Evolutionary conservation across 2,329 filamentous ascomycete species (phyloP).

Genomic region (Penicillium capsulatum): DNA sequence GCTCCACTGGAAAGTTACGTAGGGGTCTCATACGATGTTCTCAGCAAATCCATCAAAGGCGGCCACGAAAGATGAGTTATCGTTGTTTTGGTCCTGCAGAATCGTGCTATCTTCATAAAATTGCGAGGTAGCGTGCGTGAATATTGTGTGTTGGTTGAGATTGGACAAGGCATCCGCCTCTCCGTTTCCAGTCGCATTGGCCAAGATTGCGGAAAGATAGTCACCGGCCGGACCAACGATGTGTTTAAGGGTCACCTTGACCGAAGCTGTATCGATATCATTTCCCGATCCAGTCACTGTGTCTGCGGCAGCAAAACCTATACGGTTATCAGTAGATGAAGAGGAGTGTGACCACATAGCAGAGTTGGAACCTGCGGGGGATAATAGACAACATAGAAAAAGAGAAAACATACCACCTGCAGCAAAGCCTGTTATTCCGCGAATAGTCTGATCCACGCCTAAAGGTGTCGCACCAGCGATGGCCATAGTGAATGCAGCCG

Average conservation of each 20-base stretch:
- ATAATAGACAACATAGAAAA: too few species aligned
- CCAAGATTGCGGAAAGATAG: slow-evolving; percentile 1
- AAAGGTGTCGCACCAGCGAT: slow-evolving; percentile 1
- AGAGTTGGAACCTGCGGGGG: too few species aligned
- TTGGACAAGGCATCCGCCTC: neutral
- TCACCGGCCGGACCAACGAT: slow-evolving; percentile 3
- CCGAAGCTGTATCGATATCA: neutral
- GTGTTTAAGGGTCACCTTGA: slow-evolving; percentile 1
- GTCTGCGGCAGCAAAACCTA: neutral
- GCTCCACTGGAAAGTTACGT: too few species aligned
- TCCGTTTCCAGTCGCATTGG: slow-evolving; percentile 2
- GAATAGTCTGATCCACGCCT: neutral
- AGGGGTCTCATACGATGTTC: neutral
- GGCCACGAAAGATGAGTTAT: neutral
- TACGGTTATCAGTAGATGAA: too few species aligned
- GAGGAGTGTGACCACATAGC: too few species aligned
- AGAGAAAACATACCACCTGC: neutral
- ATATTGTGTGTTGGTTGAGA: neutral
- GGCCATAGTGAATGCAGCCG: slow-evolving; percentile 3
- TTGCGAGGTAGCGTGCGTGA: neutral
- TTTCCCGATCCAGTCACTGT: neutral
- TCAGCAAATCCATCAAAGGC: neutral
- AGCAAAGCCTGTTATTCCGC: slow-evolving; percentile 3
- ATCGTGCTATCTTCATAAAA: neutral
- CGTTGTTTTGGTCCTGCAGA: neutral